Percentiles rank a stretch among this genome's conserved stretches.
These are phyloP conservation scores for Wickerhamiella sorbophila DNA, from an alignment of 805 yeast species.

Conservation along the genomic window DNA sequence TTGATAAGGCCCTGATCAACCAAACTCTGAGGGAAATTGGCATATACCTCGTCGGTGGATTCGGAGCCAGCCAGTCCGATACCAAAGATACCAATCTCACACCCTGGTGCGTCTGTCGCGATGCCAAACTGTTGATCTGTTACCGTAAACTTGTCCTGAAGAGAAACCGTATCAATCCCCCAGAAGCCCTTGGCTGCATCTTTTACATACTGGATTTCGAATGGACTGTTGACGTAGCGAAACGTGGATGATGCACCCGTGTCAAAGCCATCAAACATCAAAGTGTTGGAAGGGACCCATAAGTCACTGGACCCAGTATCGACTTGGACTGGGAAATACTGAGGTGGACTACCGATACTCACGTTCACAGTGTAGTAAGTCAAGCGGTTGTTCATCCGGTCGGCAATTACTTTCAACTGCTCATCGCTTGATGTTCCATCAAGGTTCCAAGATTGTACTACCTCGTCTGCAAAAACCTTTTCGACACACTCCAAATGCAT, in stretches of 20 bases:
- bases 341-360: slow-evolving; percentile 38
- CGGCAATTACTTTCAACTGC: slow-evolving; percentile 1
- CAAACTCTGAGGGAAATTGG: slow-evolving; percentile 48
- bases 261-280: slow-evolving; percentile 18
- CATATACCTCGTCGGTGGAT: slow-evolving; percentile 25
- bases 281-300: slow-evolving; percentile 17
- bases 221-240: slow-evolving; percentile 11
- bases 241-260: slow-evolving; percentile 10
- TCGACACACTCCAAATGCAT: neutral
- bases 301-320: slow-evolving; percentile 52
- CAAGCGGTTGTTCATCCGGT: slow-evolving; percentile 18
- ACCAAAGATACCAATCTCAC: slow-evolving; percentile 35
- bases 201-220: slow-evolving; percentile 28
- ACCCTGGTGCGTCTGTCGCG: slow-evolving; percentile 50
- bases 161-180: slow-evolving; percentile 46
- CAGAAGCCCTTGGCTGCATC: slow-evolving; percentile 39
- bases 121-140: slow-evolving; percentile 55
- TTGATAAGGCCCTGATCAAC: slow-evolving; percentile 42
- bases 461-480: neutral
- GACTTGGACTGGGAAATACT: slow-evolving; percentile 41
- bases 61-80: slow-evolving; percentile 18
- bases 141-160: slow-evolving; percentile 34
- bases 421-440: neutral
- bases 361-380: slow-evolving; percentile 24
- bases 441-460: neutral